Evolutionary conservation across 2,329 filamentous ascomycete genomes (phyloP).

Genomic region (Fusarium brevicatenulatum): DNA sequence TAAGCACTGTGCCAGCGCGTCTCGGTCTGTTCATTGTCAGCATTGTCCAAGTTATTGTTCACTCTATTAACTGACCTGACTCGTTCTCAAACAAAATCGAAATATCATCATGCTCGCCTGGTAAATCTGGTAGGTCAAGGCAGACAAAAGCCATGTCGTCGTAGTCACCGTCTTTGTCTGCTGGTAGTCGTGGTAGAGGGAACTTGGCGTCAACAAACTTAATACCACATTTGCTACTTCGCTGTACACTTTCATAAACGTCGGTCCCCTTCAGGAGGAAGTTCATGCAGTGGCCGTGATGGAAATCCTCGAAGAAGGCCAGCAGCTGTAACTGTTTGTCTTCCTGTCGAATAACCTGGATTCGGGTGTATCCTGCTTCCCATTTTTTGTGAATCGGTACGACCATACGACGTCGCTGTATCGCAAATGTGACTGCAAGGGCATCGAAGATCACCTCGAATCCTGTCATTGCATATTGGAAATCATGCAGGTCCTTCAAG

Average conservation of each 20-base stretch:
- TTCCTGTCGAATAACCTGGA: conserved; percentile 78
- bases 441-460: conserved; percentile 80
- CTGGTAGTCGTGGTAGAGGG: conserved; percentile 73
- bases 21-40: conserved; percentile 59
- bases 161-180: conserved; percentile 60
- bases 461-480: conserved; percentile 82
- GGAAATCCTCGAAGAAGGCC: conserved; percentile 89
- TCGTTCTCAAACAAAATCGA: conserved; percentile 84
- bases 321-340: conserved; percentile 80
- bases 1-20: conserved; percentile 61
- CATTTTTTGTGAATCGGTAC: conserved; percentile 95
- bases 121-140: conserved; percentile 87
- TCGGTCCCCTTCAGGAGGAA: conserved; percentile 88
- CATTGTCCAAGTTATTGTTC: not conserved
- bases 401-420: conserved; percentile 86
- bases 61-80: conserved; percentile 66
- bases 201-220: conserved; percentile 93
- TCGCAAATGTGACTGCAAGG: conserved; percentile 78
- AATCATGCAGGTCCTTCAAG: conserved; percentile 76
- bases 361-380: conserved; percentile 81
- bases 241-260: conserved; percentile 76
- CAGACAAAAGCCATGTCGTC: conserved; percentile 80
- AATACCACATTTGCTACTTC: conserved; percentile 74
- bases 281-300: conserved; percentile 87
- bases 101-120: conserved; percentile 93